Conservation (phyloP, 768 basidiomycete genomes). For the Collybiopsis luxurians region DNA sequence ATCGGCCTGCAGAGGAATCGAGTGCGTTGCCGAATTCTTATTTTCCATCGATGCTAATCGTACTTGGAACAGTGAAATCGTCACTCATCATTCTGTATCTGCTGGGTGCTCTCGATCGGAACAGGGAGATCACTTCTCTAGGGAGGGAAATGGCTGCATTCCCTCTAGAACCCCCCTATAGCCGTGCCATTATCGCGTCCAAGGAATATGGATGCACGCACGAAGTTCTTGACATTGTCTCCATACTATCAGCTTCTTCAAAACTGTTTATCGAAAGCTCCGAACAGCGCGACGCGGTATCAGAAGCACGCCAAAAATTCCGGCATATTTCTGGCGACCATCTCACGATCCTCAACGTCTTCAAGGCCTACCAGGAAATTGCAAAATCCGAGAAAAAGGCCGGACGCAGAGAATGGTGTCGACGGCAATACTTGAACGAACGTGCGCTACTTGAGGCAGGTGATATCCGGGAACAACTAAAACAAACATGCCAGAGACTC, state of each 20-base stretch:
- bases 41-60: neutral
- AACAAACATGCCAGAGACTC: slow-evolving; percentile 56
- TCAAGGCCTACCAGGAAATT: slow-evolving; percentile 79
- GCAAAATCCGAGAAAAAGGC: slow-evolving; percentile 41
- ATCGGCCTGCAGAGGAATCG: slow-evolving; percentile 72
- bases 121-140: slow-evolving; percentile 61
- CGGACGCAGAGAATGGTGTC: slow-evolving; percentile 74
- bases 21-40: slow-evolving; percentile 45
- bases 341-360: slow-evolving; percentile 82
- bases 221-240: slow-evolving; percentile 83
- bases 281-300: slow-evolving; percentile 70
- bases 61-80: slow-evolving; percentile 42
- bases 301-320: slow-evolving; percentile 74
- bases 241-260: slow-evolving; percentile 78
- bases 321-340: slow-evolving; percentile 88
- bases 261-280: slow-evolving; percentile 77
- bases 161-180: slow-evolving; percentile 85
- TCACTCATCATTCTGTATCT: slow-evolving; percentile 74
- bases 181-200: slow-evolving; percentile 80
- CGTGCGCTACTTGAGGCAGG: slow-evolving; percentile 75
- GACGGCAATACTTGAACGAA: slow-evolving; percentile 78
- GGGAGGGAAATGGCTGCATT: slow-evolving; percentile 88
- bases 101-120: slow-evolving; percentile 73
- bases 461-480: slow-evolving; percentile 79
- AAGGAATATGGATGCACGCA: slow-evolving; percentile 65